Evolutionary conservation across 306 rosid genomes (phyloP).

Genomic region (Urtica urens): DNA sequence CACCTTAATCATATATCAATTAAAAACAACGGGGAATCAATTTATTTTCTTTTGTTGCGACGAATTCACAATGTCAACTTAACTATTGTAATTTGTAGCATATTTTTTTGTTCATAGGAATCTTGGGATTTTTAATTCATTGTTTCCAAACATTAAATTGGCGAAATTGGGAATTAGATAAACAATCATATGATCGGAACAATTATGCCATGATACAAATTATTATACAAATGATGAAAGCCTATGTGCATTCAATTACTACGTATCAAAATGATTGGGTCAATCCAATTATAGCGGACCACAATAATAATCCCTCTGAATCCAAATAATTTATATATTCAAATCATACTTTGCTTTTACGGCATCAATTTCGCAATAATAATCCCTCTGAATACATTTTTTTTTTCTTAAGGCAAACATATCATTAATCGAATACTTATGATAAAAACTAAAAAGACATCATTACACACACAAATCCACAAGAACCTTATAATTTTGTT

Average conservation of each 20-base stretch:
- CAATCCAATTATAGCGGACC: conserved; percentile 35
- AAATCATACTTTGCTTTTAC: conserved; percentile 11
- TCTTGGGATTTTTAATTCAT: conserved; percentile 16
- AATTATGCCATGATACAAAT: not conserved
- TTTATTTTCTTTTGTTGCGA: not conserved
- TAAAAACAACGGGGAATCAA: not conserved
- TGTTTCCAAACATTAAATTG: not conserved
- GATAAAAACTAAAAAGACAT: too few relatives aligned
- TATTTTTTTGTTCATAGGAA: conserved; percentile 15
- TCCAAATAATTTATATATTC: conserved; percentile 16
- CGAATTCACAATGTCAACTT: too few relatives aligned
- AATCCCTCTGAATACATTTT: too few relatives aligned
- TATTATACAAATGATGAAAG: not conserved
- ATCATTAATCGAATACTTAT: too few relatives aligned
- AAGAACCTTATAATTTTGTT: too few relatives aligned
- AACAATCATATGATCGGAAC: conserved; percentile 2
- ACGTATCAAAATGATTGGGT: conserved; percentile 34
- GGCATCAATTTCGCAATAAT: too few relatives aligned
- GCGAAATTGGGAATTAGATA: not conserved
- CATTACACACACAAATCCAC: too few relatives aligned
- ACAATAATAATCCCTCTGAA: conserved; percentile 31
- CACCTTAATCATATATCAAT: not conserved
- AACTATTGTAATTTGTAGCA: not conserved
- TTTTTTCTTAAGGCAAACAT: too few relatives aligned
- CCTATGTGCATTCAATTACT: not conserved